A percentile compares a stretch with the other conserved stretches of the same genome.
Evolutionary conservation across 1,284 basidiomycete genomes (phyloP).

Genomic region (Lentinula novae-zelandiae): DNA sequence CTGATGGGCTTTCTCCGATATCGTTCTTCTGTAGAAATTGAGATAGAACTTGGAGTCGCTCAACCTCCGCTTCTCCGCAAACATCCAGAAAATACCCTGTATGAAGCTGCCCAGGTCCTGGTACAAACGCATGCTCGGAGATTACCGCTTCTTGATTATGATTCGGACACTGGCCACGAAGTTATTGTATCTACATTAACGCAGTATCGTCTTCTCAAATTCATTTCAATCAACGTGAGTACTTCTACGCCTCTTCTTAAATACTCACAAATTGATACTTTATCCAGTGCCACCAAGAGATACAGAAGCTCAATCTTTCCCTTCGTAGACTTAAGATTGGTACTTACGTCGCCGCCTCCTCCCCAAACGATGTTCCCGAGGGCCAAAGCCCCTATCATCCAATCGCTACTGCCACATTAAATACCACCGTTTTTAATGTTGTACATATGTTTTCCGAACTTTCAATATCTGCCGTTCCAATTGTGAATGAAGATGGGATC

Average conservation of each 20-base stretch:
- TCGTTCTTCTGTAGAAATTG: conserved; percentile 68
- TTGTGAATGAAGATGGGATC: conserved; percentile 89
- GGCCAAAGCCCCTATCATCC: conserved; percentile 77
- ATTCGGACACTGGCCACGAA: conserved; percentile 92
- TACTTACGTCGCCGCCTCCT: conserved; percentile 71
- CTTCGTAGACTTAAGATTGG: conserved; percentile 90
- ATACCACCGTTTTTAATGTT: conserved; percentile 95
- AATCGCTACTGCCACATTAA: conserved; percentile 88
- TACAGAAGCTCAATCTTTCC: conserved; percentile 71
- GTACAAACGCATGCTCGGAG: conserved; percentile 96
- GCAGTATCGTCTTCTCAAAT: conserved; percentile 97
- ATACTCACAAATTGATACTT: conserved; percentile 10
- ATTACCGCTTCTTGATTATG: conserved; percentile 90
- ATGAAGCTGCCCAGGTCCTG: conserved; percentile 87
- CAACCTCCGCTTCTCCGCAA: conserved; percentile 90
- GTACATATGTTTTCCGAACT: conserved; percentile 98
- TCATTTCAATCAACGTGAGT: conserved; percentile 95
- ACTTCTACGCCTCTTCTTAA: neutral
- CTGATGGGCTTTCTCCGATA: conserved; percentile 11
- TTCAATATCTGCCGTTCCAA: conserved; percentile 96
- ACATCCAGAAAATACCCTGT: conserved; percentile 85
- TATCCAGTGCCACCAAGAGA: conserved; percentile 66
- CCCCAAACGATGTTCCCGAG: conserved; percentile 36
- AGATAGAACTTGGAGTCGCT: conserved; percentile 88
- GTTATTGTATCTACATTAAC: conserved; percentile 96